Percentiles rank a stretch among this genome's conserved stretches.
Evolutionary conservation across 1,284 basidiomycete genomes (phyloP).

Genomic region (Apiotrichum porosum): DNA sequence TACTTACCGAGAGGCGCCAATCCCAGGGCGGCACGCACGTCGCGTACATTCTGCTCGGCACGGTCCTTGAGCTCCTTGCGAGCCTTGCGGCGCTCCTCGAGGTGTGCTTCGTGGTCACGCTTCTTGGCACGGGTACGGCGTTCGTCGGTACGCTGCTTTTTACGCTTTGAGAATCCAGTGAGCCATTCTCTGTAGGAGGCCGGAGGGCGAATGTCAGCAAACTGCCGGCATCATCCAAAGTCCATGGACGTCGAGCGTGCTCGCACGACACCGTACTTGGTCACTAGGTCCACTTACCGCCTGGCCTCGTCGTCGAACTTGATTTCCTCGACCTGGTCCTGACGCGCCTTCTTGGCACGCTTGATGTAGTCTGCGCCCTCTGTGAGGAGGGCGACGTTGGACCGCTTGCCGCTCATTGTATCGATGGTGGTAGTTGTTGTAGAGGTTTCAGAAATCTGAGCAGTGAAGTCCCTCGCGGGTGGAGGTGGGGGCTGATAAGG

Average conservation of each 20-base stretch:
- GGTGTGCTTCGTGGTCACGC: constrained; percentile 43
- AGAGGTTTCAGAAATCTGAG: neutral
- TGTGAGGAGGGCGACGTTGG: constrained; percentile 48
- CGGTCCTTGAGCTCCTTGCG: constrained; percentile 39
- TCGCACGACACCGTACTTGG: no score
- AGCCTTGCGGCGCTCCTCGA: constrained; percentile 44
- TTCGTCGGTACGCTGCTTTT: constrained; percentile 48
- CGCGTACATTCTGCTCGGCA: constrained; percentile 42
- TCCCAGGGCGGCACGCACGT: constrained; percentile 44
- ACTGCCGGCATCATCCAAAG: no score
- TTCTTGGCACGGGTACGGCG: constrained; percentile 43
- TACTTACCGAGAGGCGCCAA: constrained; percentile 28
- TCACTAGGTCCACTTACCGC: constrained; percentile 35
- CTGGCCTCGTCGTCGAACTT: constrained; percentile 49
- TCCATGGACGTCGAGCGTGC: no score
- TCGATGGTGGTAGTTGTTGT: neutral
- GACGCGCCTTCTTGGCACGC: constrained; percentile 42
- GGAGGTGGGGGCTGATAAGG: neutral
- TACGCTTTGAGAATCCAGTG: constrained; percentile 49
- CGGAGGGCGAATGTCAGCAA: no score
- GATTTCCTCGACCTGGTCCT: constrained; percentile 48
- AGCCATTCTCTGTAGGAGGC: constrained; percentile 42
- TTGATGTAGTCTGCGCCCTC: constrained; percentile 48
- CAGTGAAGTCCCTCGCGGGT: neutral
- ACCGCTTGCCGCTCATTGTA: constrained; percentile 15